A percentile compares a stretch with the other conserved stretches of the same genome.
Conservation (phyloP, 73 alveolate genomes). For the Paramecium caudatum region DNA sequence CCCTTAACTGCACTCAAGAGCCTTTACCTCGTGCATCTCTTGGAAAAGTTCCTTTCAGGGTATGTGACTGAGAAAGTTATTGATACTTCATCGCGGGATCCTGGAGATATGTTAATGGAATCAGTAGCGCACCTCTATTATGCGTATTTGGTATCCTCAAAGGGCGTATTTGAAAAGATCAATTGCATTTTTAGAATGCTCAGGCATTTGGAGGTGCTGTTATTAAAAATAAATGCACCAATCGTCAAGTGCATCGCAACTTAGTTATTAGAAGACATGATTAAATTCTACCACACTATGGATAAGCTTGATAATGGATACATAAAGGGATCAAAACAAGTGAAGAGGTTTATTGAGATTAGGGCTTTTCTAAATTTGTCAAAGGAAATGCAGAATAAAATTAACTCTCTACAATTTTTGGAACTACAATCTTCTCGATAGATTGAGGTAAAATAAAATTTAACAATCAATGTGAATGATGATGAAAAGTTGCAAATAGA, state of each 20-base stretch:
- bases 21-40: not conserved
- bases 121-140: not conserved
- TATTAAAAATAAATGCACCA: not conserved
- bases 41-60: not conserved
- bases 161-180: not conserved
- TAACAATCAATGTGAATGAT: not conserved
- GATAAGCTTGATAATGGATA: not conserved
- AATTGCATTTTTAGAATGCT: slow-evolving; percentile 26
- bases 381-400: slow-evolving; percentile 8
- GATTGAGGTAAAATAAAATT: not conserved
- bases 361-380: slow-evolving; percentile 8
- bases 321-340: not conserved
- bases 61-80: not conserved
- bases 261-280: not conserved
- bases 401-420: not conserved
- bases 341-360: slow-evolving; percentile 16
- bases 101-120: not conserved
- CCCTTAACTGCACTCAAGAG: slow-evolving; percentile 31
- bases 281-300: not conserved
- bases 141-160: not conserved
- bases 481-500: not conserved
- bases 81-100: slow-evolving; percentile 3
- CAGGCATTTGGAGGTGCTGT: slow-evolving; percentile 7
- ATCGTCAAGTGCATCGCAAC: not conserved
- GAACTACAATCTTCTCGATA: not conserved